Percentiles rank a stretch among this genome's conserved stretches.
Conservation (phyloP, 352 stramenopile genomes). For the Phytophthora podocarpi region DNA sequence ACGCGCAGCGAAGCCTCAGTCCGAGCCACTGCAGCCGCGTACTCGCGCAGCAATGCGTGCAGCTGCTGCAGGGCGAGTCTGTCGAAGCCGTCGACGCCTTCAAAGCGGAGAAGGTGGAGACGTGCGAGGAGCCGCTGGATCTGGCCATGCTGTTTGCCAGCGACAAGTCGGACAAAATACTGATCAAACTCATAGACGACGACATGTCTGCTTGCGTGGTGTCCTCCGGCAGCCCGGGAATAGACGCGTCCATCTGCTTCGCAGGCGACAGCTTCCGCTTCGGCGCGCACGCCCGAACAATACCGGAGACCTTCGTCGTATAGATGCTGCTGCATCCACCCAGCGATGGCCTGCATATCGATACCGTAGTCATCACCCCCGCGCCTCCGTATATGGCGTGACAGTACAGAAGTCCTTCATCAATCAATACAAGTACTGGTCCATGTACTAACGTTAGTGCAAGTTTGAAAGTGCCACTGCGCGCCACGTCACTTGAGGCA, state of each 20-base stretch:
- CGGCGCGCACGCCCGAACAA: constrained; percentile 5
- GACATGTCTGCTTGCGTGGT: constrained; percentile 18
- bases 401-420: constrained; percentile 7
- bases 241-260: constrained; percentile 25
- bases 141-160: constrained; percentile 21
- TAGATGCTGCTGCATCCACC: constrained; percentile 3
- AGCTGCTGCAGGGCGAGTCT: constrained; percentile 30
- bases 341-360: neutral
- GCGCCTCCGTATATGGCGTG: neutral
- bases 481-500: neutral
- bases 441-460: too few relatives aligned
- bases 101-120: constrained; percentile 9
- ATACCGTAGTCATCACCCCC: constrained; percentile 4
- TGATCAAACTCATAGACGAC: constrained; percentile 36
- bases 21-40: constrained; percentile 12
- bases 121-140: constrained; percentile 18
- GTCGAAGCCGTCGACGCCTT: constrained; percentile 19
- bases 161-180: constrained; percentile 33
- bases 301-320: constrained; percentile 39
- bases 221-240: neutral
- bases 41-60: constrained; percentile 36
- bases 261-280: constrained; percentile 22
- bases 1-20: constrained; percentile 16
- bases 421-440: neutral
- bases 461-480: neutral